Evolutionary conservation across 345 rosid genomes (phyloP).

Genomic region (Brassica nigra): DNA sequence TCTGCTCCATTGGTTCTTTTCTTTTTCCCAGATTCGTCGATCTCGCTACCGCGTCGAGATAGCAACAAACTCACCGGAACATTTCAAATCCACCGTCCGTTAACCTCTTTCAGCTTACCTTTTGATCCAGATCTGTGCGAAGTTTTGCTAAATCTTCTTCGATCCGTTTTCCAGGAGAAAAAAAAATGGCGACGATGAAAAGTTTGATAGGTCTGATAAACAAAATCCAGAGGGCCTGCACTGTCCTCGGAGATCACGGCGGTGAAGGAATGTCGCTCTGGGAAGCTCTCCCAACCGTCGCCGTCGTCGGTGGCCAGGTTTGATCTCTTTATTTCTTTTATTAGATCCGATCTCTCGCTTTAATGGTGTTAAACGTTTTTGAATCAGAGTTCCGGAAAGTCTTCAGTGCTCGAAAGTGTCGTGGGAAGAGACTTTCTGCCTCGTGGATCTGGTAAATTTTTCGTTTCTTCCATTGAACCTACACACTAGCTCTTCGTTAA

Average conservation of each 20-base stretch:
- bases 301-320: constrained; percentile 99
- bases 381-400: constrained; percentile 90
- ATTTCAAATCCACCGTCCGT: not conserved
- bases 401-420: constrained; percentile 93
- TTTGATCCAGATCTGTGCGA: constrained; percentile 39
- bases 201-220: constrained; percentile 90
- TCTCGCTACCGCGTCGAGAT: not conserved
- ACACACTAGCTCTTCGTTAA: not conserved
- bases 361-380: not conserved
- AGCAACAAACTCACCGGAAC: not conserved
- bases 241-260: constrained; percentile 94
- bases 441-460: constrained; percentile 96
- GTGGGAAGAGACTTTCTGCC: constrained; percentile 98
- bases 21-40: constrained; percentile 31
- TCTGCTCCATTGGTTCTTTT: constrained; percentile 12
- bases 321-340: not conserved
- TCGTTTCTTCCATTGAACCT: not conserved
- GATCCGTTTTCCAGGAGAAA: constrained; percentile 18
- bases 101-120: not conserved
- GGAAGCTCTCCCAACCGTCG: constrained; percentile 96
- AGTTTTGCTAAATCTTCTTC: constrained; percentile 18
- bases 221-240: constrained; percentile 94
- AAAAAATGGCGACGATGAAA: constrained; percentile 85
- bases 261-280: constrained; percentile 98
- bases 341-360: constrained; percentile 20